Base-by-base conservation (phyloP, 441 rosid species). In the Geranium incanum region DNA sequence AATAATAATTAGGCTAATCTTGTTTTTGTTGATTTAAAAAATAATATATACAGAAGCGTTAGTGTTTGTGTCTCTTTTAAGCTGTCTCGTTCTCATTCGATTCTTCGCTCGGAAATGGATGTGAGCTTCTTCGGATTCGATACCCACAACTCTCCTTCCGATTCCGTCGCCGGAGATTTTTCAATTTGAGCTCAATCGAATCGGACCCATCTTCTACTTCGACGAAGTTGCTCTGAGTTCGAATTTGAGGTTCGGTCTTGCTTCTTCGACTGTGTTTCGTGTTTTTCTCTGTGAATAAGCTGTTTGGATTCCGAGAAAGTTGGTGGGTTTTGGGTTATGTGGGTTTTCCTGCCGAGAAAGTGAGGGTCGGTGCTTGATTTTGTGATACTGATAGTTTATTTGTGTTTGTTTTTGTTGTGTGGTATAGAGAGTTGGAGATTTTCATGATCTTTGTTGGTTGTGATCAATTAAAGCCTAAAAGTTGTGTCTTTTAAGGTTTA, bases 51-150 rank as follows among this genome's bases (percentile, higher is more conserved):
- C 74, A 73, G 43, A 68, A 62, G 57, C 4, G 11, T 43, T 7
- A 28, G 33, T 28, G 33, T 43, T 43, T 43, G 50, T 52, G 82
- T 68, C 74, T 81, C 83, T 79, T 78, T 89, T 84, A 84, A 85
- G 89, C 77, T 80, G 88, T 83, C 81, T 78, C 83, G 83, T 78
- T 68, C 77, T 72, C 73, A 62, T 72, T 70, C 59, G 87, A 82
- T 84, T 84, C 84, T 28, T 78, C 70, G 50, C 85, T 72, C 73
- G 69, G 76, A 69, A 78, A 84, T 43, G 81, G 84, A 81, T 82
- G 81, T 71, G 82, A 80, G 70, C 38, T 50, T 19, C 38, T 50
- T 19, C 65, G 74, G 66, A 67, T 78, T 59, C 71, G 76, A 21
- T 8, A 12, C 12, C 52, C 52, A 45, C n/a, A 45, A 15, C 52